Conservation (phyloP, 2,329 filamentous ascomycete species). For the Didymosphaeria variabile region DNA sequence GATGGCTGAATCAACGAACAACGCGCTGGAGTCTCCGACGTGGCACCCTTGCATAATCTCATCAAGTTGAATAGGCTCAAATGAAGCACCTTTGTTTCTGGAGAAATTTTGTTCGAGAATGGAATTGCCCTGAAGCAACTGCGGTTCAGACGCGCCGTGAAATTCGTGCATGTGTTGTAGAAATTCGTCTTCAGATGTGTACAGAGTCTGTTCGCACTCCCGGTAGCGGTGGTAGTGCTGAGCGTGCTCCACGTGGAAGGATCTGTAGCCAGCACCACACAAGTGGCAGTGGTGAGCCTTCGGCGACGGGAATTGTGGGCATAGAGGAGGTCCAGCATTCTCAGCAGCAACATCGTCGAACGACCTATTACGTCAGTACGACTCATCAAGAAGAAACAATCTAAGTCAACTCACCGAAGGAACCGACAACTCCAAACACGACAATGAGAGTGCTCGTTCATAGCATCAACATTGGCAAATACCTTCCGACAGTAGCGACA, state of each 20-base stretch:
- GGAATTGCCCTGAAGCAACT: conserved; percentile 34
- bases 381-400: background rate
- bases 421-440: conserved; percentile 49
- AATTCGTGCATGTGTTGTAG: conserved; percentile 46
- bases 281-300: conserved; percentile 49
- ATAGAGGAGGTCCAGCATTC: conserved; percentile 42
- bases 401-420: conserved; percentile 22
- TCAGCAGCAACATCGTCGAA: conserved; percentile 47
- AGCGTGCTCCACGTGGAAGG: conserved; percentile 45
- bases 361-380: conserved; percentile 17
- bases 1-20: conserved; percentile 39
- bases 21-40: conserved; percentile 30
- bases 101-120: conserved; percentile 48
- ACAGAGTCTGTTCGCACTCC: conserved; percentile 45
- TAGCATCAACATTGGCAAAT: conserved; percentile 40
- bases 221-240: conserved; percentile 45
- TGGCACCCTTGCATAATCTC: conserved; percentile 43
- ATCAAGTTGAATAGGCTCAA: conserved; percentile 46
- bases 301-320: conserved; percentile 43
- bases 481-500: conserved; percentile 47
- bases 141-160: conserved; percentile 41
- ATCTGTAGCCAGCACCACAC: conserved; percentile 44
- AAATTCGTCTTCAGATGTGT: conserved; percentile 44
- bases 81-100: conserved; percentile 46
- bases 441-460: conserved; percentile 46